These are phyloP conservation scores for Pulveroboletus sp. DNA, from an alignment of 768 basidiomycete species.

Conservation along the genomic window DNA sequence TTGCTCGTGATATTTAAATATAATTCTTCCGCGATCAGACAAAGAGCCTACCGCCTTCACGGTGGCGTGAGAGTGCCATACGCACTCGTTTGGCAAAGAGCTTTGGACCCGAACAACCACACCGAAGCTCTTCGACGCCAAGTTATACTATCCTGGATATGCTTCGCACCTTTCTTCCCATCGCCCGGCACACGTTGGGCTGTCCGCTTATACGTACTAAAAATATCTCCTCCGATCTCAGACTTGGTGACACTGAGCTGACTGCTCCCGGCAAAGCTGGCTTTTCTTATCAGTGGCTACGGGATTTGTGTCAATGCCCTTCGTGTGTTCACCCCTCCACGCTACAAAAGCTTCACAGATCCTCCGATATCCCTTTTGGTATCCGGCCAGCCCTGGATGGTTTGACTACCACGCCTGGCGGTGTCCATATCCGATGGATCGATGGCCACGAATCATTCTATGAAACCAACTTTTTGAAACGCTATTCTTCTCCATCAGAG, in stretches of 20 bases:
- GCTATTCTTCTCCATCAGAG: constrained; percentile 38
- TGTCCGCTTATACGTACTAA: not conserved
- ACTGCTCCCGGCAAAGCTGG: constrained; percentile 33
- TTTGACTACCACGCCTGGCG: constrained; percentile 38
- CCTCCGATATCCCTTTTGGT: constrained; percentile 57
- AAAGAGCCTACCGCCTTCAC: no score
- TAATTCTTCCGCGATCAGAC: no score
- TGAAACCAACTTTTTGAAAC: constrained; percentile 41
- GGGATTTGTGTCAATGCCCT: constrained; percentile 77
- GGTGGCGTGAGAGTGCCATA: no score
- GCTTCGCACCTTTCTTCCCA: not conserved
- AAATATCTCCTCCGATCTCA: constrained; percentile 7
- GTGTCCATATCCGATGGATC: constrained; percentile 50
- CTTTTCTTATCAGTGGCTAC: constrained; percentile 73
- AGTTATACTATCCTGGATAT: not conserved
- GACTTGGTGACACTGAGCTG: constrained; percentile 10
- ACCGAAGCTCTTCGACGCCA: no score
- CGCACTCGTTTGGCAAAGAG: constrained; percentile 28
- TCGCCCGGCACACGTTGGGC: not conserved
- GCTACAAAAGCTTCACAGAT: constrained; percentile 67
- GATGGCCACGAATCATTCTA: constrained; percentile 61
- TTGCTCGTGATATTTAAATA: no score
- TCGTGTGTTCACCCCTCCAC: constrained; percentile 74
- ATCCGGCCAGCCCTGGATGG: constrained; percentile 42
- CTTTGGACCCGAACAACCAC: constrained; percentile 29